phyloP scores from a whole-genome alignment of 495 filamentous ascomycete species.

The Penicillium soppii region DNA sequence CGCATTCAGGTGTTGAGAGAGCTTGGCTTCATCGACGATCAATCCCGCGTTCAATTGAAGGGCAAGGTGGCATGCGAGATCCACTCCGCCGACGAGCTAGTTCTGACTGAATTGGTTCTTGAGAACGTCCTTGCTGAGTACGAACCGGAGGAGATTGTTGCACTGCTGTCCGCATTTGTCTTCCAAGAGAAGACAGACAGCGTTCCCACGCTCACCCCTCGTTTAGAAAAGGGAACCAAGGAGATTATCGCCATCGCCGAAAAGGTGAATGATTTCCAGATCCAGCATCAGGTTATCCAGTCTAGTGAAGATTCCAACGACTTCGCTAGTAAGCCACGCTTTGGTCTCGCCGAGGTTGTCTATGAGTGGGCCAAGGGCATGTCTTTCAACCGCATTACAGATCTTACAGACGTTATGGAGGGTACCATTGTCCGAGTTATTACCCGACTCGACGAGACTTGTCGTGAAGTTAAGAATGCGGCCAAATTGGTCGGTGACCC shows the following conservation, averaged over 20 bases:
- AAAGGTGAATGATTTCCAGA: slow-evolving; percentile 85
- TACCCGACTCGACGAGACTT: slow-evolving; percentile 90
- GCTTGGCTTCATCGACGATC: slow-evolving; percentile 82
- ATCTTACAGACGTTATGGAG: slow-evolving; percentile 94
- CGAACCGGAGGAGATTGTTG: slow-evolving; percentile 95
- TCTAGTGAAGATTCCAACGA: slow-evolving; percentile 87
- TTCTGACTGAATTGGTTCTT: slow-evolving; percentile 91
- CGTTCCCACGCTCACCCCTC: slow-evolving; percentile 77
- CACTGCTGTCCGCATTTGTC: slow-evolving; percentile 92
- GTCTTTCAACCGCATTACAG: slow-evolving; percentile 97
- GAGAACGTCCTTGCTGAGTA: slow-evolving; percentile 96
- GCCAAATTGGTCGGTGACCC: slow-evolving; percentile 97
- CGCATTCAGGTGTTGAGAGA: slow-evolving; percentile 88
- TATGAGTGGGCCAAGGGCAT: slow-evolving; percentile 98
- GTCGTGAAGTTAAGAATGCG: slow-evolving; percentile 95
- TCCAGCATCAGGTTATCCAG: slow-evolving; percentile 84
- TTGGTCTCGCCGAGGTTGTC: slow-evolving; percentile 94
- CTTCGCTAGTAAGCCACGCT: slow-evolving; percentile 81
- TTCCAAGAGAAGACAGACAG: slow-evolving; percentile 96
- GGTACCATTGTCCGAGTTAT: slow-evolving; percentile 95
- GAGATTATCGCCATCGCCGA: slow-evolving; percentile 86
- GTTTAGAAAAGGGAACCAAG: slow-evolving; percentile 78
- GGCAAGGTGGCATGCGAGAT: slow-evolving; percentile 98
- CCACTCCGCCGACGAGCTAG: slow-evolving; percentile 96
- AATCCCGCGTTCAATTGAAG: slow-evolving; percentile 84